Evolutionary conservation across 176 grass and related monocot species (phyloP), one percentile per base, ranked within the genome.

Genomic region (Tillandsia fasciculata): DNA sequence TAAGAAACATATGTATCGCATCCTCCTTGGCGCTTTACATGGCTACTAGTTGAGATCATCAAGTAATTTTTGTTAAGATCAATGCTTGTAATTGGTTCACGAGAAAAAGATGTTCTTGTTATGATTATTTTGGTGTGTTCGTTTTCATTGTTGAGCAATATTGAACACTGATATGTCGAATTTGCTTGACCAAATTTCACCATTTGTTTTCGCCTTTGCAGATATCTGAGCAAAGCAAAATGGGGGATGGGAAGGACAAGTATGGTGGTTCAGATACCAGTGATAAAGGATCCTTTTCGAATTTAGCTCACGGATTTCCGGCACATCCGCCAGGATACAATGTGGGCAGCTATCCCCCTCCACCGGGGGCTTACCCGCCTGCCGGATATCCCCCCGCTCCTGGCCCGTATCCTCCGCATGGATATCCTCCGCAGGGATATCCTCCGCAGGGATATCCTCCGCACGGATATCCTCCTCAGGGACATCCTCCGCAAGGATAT

Each of bases 201-300:
- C 56, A 15, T 61, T 56, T 23, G 64, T 68, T 12, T 22, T 11
- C 10, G 0, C 0, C 10, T 54, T 13, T 48, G 4, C 24, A 57
- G 48, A 1, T 12, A 50, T 33, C 7, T 26, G 11, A 61, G 2
- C 1, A 49, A 17, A 10, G 13, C 26, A 9, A 1, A 9, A 96
- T 92, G 93, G 88, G 82, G 47, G 83, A 78, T 6, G 86, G 81
- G 33, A 96, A 89, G 48, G 78, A 91, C 57, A 84, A 75, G 17
- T 33, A 53, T 71, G 67, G 74, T 65, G 50, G 53, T 56, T 82
- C 69, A 0, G 59, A 52, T 3, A 68, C 24, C 0, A 61, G 14
- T 24, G 77, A 91, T 23, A 84, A 82, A 53, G 87, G 84, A 12
- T 56, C 73, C 11, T 76, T 78, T 50, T 73, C 71, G 64, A 73